These are phyloP conservation scores for Cafeteria roenbergensis DNA, from an alignment of 108 stramenopile species.

Conservation along the genomic window DNA sequence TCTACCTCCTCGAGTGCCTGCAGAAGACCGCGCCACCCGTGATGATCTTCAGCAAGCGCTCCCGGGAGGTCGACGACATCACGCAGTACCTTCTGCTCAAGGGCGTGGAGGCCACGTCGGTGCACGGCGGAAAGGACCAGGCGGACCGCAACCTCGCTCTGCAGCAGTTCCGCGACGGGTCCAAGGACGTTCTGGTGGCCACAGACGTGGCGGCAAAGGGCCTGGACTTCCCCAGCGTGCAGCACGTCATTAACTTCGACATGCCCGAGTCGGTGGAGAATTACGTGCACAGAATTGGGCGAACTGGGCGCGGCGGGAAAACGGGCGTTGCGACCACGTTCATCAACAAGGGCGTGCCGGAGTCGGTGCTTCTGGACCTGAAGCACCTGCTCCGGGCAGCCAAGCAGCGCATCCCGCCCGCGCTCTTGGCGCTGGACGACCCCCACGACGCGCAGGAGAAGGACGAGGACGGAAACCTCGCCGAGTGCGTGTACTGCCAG, in stretches of 20 bases:
- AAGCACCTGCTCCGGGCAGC: slow-evolving; percentile 93
- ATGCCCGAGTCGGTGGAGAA: slow-evolving; percentile 99
- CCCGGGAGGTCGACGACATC: slow-evolving; percentile 92
- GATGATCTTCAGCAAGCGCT: slow-evolving; percentile 86
- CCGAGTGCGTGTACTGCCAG: slow-evolving; percentile 84
- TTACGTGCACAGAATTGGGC: slow-evolving; percentile 78
- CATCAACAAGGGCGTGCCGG: slow-evolving; percentile 84
- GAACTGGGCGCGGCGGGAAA: slow-evolving; percentile 94
- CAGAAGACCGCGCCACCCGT: slow-evolving; percentile 97
- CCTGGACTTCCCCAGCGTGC: slow-evolving; percentile 89
- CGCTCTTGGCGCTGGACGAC: slow-evolving; percentile 89
- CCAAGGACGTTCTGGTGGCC: slow-evolving; percentile 88
- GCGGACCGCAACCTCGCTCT: slow-evolving; percentile 93
- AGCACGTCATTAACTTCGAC: slow-evolving; percentile 98
- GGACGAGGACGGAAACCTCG: slow-evolving; percentile 50
- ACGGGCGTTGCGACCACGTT: slow-evolving; percentile 98
- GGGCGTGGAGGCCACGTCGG: slow-evolving; percentile 87
- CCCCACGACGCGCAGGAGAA: slow-evolving; percentile 59
- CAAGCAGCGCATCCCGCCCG: slow-evolving; percentile 91
- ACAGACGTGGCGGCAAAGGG: slow-evolving; percentile 99
- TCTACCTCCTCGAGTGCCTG: slow-evolving; percentile 82
- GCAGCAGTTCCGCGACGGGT: slow-evolving; percentile 62
- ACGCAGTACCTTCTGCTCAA: slow-evolving; percentile 92
- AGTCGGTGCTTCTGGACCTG: slow-evolving; percentile 78
- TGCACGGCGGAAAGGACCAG: slow-evolving; percentile 98